These are phyloP conservation scores for Coemansia sp. DNA, from an alignment of 192 early-diverging fungal genomes.

Conservation along the genomic window DNA sequence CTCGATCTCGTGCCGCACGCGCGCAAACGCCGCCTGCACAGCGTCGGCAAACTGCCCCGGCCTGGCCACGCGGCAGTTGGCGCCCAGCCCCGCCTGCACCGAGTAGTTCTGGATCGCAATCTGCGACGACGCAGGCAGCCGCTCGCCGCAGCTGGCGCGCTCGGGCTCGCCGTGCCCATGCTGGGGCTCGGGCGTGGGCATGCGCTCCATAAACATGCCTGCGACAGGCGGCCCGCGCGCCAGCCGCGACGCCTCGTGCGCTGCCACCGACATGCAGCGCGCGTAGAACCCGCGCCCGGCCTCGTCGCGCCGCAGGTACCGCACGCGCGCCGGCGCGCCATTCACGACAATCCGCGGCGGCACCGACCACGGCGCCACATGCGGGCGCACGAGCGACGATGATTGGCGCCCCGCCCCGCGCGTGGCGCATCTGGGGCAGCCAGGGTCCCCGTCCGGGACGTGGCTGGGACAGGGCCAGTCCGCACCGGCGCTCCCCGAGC, in stretches of 20 bases:
- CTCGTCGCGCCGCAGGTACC: conserved; percentile 37
- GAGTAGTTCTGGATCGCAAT: conserved; percentile 33
- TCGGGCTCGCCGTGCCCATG: not conserved
- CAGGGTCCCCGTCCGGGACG: no score
- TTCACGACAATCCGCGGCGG: conserved; percentile 44
- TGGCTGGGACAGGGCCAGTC: no score
- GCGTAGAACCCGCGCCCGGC: conserved; percentile 23
- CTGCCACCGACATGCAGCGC: conserved; percentile 37
- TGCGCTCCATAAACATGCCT: conserved; percentile 17
- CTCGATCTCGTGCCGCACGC: conserved; percentile 31
- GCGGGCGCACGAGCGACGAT: not conserved
- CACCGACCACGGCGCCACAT: conserved; percentile 31
- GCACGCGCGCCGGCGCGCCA: conserved; percentile 22
- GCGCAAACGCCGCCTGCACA: conserved; percentile 23
- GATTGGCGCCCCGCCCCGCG: no score
- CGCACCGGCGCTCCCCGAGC: not conserved
- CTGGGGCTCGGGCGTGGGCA: conserved; percentile 1
- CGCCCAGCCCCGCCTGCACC: conserved; percentile 2
- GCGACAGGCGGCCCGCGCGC: not conserved
- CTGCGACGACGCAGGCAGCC: not conserved
- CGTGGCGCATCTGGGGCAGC: no score
- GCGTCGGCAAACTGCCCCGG: conserved; percentile 23
- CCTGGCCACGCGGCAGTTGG: conserved; percentile 10
- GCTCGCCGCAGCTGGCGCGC: not conserved
- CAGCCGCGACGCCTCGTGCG: conserved; percentile 7